These are phyloP conservation scores for Tuber brumale DNA, from an alignment of 495 filamentous ascomycete genomes.

Conservation along the genomic window DNA sequence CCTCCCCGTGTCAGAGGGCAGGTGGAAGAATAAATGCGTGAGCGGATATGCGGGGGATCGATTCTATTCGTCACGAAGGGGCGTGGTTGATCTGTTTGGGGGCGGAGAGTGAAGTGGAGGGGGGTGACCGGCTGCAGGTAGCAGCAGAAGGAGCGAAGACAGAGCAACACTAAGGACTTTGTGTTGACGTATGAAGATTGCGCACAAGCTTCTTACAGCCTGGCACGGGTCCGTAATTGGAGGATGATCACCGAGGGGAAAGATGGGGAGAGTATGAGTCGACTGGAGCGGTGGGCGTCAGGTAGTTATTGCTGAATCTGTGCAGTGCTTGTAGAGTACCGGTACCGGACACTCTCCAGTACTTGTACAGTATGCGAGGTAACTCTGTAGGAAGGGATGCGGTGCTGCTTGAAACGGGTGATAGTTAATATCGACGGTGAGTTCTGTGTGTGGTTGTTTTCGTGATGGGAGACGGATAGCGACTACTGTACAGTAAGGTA, in stretches of 20 bases:
- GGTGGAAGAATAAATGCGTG: not conserved
- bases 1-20: not conserved
- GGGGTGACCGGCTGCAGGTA: conserved; percentile 3
- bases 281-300: not conserved
- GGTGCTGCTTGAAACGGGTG: not conserved
- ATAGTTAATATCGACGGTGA: not conserved
- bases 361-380: not conserved
- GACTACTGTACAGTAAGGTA: not conserved
- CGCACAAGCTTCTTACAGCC: not conserved
- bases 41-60: conserved; percentile 2
- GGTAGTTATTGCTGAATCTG: not conserved
- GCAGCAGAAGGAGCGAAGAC: not conserved
- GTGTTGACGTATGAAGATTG: not conserved
- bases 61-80: not conserved
- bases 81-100: conserved; percentile 6
- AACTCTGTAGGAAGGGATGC: not conserved
- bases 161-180: not conserved
- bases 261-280: not conserved
- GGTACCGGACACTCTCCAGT: not conserved
- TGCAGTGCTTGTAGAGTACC: not conserved
- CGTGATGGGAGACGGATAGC: not conserved
- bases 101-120: conserved; percentile 6
- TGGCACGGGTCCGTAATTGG: not conserved
- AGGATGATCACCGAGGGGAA: not conserved
- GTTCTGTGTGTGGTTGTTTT: not conserved